Evolutionary conservation across 106 monocot genomes (phyloP).

Genomic region (Iris macrosiphon): DNA sequence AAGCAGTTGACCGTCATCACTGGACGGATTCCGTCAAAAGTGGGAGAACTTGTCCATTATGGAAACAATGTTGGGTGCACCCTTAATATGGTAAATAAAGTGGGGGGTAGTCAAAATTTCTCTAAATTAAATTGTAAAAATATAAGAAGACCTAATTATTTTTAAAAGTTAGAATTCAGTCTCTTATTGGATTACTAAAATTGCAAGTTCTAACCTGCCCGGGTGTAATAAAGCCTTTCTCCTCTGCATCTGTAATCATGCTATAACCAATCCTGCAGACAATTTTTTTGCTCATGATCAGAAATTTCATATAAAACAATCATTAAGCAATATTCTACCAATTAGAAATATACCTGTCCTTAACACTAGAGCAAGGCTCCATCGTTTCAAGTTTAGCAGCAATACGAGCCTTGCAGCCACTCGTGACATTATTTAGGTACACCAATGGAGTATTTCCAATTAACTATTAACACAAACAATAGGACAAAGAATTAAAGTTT

Average conservation of each 20-base stretch:
- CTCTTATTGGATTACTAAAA: too few relatives aligned
- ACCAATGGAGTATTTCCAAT: slow-evolving; percentile 54
- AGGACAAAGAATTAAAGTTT: not conserved
- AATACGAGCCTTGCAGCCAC: slow-evolving; percentile 31
- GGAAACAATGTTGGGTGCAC: too few relatives aligned
- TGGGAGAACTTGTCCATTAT: too few relatives aligned
- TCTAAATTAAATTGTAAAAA: too few relatives aligned
- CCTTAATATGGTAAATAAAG: too few relatives aligned
- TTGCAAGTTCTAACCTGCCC: slow-evolving; percentile 54
- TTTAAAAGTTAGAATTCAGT: too few relatives aligned
- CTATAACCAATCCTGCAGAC: slow-evolving; percentile 77
- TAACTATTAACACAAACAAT: slow-evolving; percentile 21
- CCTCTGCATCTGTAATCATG: slow-evolving; percentile 91
- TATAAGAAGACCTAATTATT: too few relatives aligned
- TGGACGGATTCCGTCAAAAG: too few relatives aligned
- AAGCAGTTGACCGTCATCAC: too few relatives aligned
- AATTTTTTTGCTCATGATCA: not conserved
- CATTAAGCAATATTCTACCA: not conserved
- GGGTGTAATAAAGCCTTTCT: slow-evolving; percentile 69
- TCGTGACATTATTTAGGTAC: slow-evolving; percentile 37
- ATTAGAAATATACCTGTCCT: slow-evolving; percentile 26
- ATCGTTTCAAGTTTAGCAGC: slow-evolving; percentile 56
- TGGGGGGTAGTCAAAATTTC: too few relatives aligned
- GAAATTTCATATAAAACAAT: not conserved
- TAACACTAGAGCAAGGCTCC: slow-evolving; percentile 55